Conservation (phyloP, 768 basidiomycete genomes). For the Rhizopogon salebrosus region DNA sequence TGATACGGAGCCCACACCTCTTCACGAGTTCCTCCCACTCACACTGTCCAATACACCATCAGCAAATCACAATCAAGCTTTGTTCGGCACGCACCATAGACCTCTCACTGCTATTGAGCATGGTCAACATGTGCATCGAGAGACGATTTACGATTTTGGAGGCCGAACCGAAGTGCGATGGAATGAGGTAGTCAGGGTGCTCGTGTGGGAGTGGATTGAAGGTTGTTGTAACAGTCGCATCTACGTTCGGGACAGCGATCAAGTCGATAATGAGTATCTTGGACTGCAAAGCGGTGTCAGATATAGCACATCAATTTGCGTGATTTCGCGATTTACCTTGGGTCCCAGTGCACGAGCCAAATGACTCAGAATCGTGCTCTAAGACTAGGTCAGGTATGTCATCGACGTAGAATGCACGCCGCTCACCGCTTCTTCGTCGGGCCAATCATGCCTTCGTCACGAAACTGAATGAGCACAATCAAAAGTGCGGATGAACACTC, state of each 20-base stretch:
- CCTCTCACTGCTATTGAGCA: background rate
- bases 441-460: conserved; percentile 11
- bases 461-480: background rate
- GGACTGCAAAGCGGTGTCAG: background rate
- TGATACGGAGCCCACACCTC: background rate
- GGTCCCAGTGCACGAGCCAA: background rate
- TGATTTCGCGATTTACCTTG: background rate
- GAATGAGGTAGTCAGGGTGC: background rate
- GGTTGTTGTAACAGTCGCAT: background rate
- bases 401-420: background rate
- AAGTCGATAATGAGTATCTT: conserved; percentile 1
- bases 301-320: background rate
- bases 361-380: background rate
- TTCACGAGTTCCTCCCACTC: conserved; percentile 1
- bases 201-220: background rate
- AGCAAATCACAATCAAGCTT: background rate
- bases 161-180: conserved; percentile 1
- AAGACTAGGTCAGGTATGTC: background rate
- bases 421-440: conserved; percentile 5
- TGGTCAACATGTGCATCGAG: background rate
- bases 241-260: background rate
- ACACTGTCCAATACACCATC: background rate
- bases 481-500: background rate
- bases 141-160: background rate
- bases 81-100: background rate